Evolutionary conservation across 2,329 filamentous ascomycete genomes (phyloP), one percentile per base, ranked within the genome.

Genomic region (Fusarium coicis): DNA sequence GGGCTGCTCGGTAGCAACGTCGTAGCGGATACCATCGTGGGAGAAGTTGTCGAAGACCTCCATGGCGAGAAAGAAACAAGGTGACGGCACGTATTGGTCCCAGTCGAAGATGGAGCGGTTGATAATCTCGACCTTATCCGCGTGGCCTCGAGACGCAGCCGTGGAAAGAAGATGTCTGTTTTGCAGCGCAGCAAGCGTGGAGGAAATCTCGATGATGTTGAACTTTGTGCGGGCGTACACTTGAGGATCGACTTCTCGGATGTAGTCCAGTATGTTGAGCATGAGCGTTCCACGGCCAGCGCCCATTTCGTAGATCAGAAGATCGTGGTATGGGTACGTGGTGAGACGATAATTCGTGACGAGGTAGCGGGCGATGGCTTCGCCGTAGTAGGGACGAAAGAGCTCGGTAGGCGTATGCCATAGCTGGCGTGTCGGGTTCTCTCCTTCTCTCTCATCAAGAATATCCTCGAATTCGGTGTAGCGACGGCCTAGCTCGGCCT

Each of bases 401-500:
- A 99, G 90, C 85, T 99, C 96, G 0, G 96, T 99, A 0, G 97
- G 96, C 18, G 96, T 99, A 82, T 99, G 97, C 96, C 96, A 99
- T 50, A 99, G 87, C 84, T 99, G 96, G 15, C 96, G 91, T 44
- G 93, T 92, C 53, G 84, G 93, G 62, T 93, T 90, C 52, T 89
- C 89, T 57, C 83, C 83, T 28, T 92, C 86, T 66, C 89, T 87
- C 50, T 88, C 89, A 81, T 99, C 97, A 65, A 99, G 89, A 28
- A 86, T 85, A 80, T 98, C 94, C 83, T 99, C 96, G 79, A 99
- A 98, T 74, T 93, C 90, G 52, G 91, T 93, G 81, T 98, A 99
- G 70, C 94, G 91, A 73, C 91, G 86, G 44, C 93, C 92, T 3
- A 98, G 87, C 71, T 93, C 83, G 46, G 87, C 83, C 81, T 97